Conservation (phyloP, 768 basidiomycete genomes). For the Hypholoma sublateritium region DNA sequence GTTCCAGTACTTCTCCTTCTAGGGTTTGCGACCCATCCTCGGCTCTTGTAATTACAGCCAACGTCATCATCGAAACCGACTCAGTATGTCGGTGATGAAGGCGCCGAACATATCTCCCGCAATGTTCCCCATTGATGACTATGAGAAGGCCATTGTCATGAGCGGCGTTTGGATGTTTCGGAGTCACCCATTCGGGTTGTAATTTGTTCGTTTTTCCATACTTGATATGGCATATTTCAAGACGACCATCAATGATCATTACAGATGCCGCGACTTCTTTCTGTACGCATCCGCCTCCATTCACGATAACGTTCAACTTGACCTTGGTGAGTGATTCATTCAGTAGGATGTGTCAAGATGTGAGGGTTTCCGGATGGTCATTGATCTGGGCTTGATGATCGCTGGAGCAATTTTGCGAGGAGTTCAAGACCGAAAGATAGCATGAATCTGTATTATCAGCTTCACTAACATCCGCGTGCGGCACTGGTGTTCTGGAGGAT, state of each 20-base stretch:
- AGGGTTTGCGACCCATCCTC: background rate
- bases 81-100: constrained; percentile 4
- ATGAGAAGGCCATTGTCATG: constrained; percentile 14
- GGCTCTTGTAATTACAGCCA: background rate
- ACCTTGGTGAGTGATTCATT: background rate
- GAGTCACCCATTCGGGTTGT: constrained; percentile 5
- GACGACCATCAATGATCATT: background rate
- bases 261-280: background rate
- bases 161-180: constrained; percentile 9
- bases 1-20: background rate
- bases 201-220: background rate
- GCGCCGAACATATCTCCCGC: constrained; percentile 2
- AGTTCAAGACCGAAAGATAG: too few species aligned
- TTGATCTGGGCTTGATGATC: background rate
- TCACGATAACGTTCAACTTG: background rate
- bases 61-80: background rate
- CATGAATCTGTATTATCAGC: too few species aligned
- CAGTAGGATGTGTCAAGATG: background rate
- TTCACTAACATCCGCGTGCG: too few species aligned
- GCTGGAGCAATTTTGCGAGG: too few species aligned
- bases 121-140: constrained; percentile 15
- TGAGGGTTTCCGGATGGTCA: background rate
- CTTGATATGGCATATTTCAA: background rate
- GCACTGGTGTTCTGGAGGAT: too few species aligned
- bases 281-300: background rate